Evolutionary conservation across 768 basidiomycete species (phyloP).

Genomic region (Lactarius hengduanensis): DNA sequence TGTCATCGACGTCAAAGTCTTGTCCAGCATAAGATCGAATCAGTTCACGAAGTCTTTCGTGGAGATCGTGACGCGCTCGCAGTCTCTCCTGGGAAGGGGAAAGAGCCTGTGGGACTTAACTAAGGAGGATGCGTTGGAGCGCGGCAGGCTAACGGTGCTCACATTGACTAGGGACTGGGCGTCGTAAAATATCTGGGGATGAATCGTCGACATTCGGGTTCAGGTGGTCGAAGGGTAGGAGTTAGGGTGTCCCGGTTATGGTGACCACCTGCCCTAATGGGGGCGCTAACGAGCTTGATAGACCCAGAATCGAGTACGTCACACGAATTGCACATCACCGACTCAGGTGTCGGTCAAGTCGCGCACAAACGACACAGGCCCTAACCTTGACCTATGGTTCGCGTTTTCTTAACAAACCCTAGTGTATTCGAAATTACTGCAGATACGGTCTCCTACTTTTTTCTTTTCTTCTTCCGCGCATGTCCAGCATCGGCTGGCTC

Average conservation of each 20-base stretch:
- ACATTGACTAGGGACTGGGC: constrained; percentile 17
- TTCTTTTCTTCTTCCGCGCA: constrained; percentile 24
- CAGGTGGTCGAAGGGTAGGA: background rate
- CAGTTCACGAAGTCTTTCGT: constrained; percentile 12
- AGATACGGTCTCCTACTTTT: background rate
- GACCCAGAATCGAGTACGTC: too few species aligned
- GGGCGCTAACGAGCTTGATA: too few species aligned
- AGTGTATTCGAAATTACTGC: background rate
- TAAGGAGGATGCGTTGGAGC: background rate
- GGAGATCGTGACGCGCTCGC: constrained; percentile 13
- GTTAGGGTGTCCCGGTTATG: too few species aligned
- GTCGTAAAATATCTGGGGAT: constrained; percentile 21
- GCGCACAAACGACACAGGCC: background rate
- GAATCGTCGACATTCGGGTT: constrained; percentile 9
- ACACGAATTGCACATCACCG: too few species aligned
- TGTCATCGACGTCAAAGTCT: constrained; percentile 21
- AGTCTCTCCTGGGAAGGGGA: constrained; percentile 7
- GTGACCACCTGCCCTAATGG: too few species aligned
- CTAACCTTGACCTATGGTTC: background rate
- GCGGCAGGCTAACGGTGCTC: background rate
- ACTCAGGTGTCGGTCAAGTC: too few species aligned
- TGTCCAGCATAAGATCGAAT: constrained; percentile 10
- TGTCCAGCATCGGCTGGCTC: constrained; percentile 9
- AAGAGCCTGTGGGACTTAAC: constrained; percentile 2
- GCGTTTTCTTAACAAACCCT: background rate